These are phyloP conservation scores for Trichoderma sp. DNA, from an alignment of 2,329 filamentous ascomycete genomes.

Conservation along the genomic window DNA sequence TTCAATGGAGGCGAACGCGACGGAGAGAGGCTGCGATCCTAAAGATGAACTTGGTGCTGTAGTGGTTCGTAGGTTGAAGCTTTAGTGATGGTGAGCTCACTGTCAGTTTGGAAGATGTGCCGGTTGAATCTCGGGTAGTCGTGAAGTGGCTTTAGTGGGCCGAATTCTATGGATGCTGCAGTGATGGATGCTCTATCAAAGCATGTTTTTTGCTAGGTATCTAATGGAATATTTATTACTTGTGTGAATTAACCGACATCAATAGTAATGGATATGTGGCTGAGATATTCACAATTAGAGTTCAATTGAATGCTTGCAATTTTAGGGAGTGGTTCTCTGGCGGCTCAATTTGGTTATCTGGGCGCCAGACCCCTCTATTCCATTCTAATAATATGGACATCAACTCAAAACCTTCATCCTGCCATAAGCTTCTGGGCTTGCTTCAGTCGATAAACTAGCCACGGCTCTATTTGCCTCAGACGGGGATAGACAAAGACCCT, in stretches of 20 bases:
- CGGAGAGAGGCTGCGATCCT: background rate
- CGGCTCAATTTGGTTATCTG: no score
- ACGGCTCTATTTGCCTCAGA: background rate
- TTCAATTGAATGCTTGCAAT: background rate
- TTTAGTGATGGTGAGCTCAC: background rate
- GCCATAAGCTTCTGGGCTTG: background rate
- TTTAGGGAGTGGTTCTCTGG: no score
- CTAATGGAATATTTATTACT: background rate
- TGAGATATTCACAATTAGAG: background rate
- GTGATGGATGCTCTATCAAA: background rate
- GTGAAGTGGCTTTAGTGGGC: background rate
- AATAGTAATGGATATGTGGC: background rate
- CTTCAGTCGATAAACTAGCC: no score
- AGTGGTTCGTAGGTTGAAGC: background rate
- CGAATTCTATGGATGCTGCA: background rate
- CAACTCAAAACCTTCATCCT: background rate
- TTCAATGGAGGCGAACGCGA: background rate
- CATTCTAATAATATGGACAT: no score
- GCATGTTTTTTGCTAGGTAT: no score
- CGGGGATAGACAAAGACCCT: background rate
- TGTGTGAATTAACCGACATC: background rate
- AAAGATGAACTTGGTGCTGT: background rate
- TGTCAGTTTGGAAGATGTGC: background rate
- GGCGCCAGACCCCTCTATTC: no score
- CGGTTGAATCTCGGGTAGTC: conserved; percentile 1